A percentile compares a stretch with the other conserved stretches of the same genome.
These are phyloP conservation scores for Xylariaceae sp. DNA, from an alignment of 2,329 filamentous ascomycete species.

Conservation along the genomic window DNA sequence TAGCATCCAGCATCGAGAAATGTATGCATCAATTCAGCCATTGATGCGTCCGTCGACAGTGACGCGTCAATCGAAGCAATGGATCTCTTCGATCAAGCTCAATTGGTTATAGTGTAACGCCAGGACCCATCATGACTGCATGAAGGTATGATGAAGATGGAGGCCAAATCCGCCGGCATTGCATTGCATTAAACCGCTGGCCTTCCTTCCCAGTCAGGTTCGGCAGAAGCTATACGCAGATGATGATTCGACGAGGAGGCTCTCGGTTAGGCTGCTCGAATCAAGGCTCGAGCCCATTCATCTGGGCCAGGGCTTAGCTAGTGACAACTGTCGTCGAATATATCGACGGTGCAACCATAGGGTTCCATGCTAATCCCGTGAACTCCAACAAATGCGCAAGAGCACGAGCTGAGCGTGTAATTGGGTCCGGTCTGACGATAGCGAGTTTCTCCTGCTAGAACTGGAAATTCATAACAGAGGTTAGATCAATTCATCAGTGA, in stretches of 20 bases:
- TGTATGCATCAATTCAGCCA: constrained; percentile 18
- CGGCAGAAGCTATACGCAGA: constrained; percentile 21
- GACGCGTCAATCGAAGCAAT: constrained; percentile 25
- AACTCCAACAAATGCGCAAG: neutral
- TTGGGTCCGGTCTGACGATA: neutral
- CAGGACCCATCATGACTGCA: neutral
- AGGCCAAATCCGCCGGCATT: constrained; percentile 23
- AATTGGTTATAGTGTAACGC: neutral
- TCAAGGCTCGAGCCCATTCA: constrained; percentile 10
- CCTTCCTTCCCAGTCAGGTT: constrained; percentile 26
- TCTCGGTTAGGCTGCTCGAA: constrained; percentile 17
- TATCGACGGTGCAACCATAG: neutral
- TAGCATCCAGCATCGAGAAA: constrained; percentile 15
- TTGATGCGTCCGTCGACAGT: constrained; percentile 11
- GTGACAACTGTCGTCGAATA: neutral
- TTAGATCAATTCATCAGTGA: no score
- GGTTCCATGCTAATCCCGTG: neutral
- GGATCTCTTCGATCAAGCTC: neutral
- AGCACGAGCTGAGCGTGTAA: neutral
- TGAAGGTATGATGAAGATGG: constrained; percentile 13
- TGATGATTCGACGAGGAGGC: constrained; percentile 21
- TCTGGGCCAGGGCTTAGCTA: neutral
- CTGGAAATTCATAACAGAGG: neutral
- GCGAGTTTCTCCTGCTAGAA: neutral
- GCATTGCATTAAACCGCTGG: constrained; percentile 7